Evolutionary conservation across 441 rosid genomes (phyloP), one percentile per base, ranked within the genome.

Genomic region (Adansonia grandidieri): DNA sequence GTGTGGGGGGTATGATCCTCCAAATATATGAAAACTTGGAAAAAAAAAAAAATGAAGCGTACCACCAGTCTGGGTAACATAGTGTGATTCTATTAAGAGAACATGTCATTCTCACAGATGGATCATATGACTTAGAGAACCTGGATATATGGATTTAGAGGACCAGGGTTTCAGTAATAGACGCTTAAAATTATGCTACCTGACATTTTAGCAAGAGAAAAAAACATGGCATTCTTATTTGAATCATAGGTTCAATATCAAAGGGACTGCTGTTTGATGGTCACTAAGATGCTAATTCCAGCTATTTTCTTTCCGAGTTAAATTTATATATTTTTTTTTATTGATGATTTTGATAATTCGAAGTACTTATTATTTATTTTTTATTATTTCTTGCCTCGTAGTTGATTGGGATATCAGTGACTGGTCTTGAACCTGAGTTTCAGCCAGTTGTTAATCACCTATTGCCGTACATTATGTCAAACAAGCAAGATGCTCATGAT

Each of bases 391-490:
- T 84, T 84, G 56, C 69, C 75, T 83, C 71, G 71, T 88, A 93
- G 98, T 88, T 93, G 83, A 92, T 93, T 72, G 98, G 98, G 80
- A 89, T 92, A 82, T 83, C 91, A 7, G 89, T 92, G 60, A 54
- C 88, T 81, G 90, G 95, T 77, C 97, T 93, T 78, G 96, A 90
- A 76, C 93, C 93, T n/a, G 98, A 92, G 84, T 93, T 93, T 81
- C 98, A 92, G 80, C 97, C 96, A 45, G 95, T 93, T 77, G 89
- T 93, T 51, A 91, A 83, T 88, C 93, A 92, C 81, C 81, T 93
- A 79, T 85, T 93, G 82, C 98, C 97, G 2, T 87, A 83, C 73
- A 92, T 93, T 73, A 51, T 86, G 60, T 85, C 89, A 11, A 96
- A 91, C 89, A 93, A 88, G 79, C 98, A 87, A 80, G 98, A 92